phyloP scores from a whole-genome alignment of 306 rosid species.

The Fragaria vesca region DNA sequence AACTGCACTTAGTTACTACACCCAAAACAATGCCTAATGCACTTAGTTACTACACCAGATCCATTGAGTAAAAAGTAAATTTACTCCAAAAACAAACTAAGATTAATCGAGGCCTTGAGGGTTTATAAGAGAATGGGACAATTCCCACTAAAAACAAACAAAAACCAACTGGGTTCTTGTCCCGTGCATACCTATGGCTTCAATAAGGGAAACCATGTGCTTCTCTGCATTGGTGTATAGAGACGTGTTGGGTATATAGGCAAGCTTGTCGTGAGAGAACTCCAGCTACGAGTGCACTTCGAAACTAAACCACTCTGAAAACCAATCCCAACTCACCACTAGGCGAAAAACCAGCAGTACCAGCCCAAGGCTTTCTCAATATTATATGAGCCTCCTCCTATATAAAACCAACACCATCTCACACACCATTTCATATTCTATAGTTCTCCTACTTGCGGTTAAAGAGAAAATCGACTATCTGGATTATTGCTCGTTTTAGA shows the following conservation, averaged over 20 bases:
- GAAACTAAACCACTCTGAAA: background rate
- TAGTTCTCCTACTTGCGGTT: too few species aligned
- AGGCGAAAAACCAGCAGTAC: background rate
- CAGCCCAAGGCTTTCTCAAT: background rate
- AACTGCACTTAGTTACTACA: too few species aligned
- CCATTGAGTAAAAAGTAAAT: background rate
- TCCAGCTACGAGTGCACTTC: background rate
- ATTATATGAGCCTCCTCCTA: background rate
- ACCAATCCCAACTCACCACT: background rate
- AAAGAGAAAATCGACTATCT: too few species aligned
- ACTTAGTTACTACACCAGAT: background rate
- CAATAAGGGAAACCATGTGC: background rate
- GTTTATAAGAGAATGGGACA: too few species aligned
- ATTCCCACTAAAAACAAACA: too few species aligned
- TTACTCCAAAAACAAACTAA: background rate
- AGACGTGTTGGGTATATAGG: background rate
- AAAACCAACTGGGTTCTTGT: background rate
- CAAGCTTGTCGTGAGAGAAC: background rate
- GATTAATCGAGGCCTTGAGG: too few species aligned
- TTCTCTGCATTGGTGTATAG: background rate
- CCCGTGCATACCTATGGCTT: constrained; percentile 1
- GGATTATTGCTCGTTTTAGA: too few species aligned
- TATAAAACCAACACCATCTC: background rate
- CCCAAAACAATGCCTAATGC: background rate
- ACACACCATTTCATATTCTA: background rate